Evolutionary conservation across 768 basidiomycete species (phyloP).

Genomic region (Tulasnella calospora): DNA sequence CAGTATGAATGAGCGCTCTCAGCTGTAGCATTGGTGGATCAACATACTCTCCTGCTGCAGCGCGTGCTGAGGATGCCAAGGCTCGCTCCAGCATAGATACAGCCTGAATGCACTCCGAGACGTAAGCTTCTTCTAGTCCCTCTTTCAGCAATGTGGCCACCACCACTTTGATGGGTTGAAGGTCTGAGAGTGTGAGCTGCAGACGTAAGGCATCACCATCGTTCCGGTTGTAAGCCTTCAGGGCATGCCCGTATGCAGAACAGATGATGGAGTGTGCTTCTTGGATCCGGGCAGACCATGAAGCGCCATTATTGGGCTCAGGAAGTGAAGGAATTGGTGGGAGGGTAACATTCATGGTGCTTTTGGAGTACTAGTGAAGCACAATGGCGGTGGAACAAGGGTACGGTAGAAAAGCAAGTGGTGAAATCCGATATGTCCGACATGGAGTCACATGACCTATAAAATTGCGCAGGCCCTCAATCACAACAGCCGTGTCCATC

Average conservation of each 20-base stretch:
- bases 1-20: no score
- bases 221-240: not conserved
- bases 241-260: not conserved
- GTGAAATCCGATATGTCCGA: no score
- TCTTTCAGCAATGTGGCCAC: not conserved
- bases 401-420: no score
- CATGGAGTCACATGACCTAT: no score
- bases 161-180: not conserved
- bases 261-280: not conserved
- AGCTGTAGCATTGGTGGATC: no score
- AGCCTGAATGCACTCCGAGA: not conserved
- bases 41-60: not conserved
- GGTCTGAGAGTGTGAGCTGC: not conserved
- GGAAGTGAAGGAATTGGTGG: not conserved
- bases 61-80: not conserved
- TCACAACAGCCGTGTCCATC: no score
- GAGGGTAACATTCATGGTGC: not conserved
- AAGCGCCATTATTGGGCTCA: not conserved
- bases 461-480: not conserved
- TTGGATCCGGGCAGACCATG: not conserved
- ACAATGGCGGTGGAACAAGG: no score
- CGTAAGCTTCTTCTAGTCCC: not conserved
- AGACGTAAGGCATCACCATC: not conserved
- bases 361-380: no score
- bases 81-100: not conserved